Evolutionary conservation across 2,329 filamentous ascomycete genomes (phyloP).

Genomic region (Colletotrichum sp.): DNA sequence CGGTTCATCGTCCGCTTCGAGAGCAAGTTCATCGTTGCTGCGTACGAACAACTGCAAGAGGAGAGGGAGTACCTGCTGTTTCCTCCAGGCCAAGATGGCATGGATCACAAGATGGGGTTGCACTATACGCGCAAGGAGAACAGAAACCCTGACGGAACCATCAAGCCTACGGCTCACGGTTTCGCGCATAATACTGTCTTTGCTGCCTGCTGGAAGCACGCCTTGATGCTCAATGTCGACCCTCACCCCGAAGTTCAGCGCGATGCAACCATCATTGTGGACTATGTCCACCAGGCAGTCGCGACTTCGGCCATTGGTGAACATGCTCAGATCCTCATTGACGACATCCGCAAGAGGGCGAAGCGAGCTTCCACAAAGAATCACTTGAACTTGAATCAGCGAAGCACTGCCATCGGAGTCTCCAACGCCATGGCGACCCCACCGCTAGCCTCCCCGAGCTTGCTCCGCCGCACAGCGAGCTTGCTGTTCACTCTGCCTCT

Average conservation of each 20-base stretch:
- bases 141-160: conserved; percentile 61
- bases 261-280: conserved; percentile 83
- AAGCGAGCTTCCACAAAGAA: conserved; percentile 52
- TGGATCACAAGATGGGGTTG: conserved; percentile 66
- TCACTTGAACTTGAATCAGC: conserved; percentile 45
- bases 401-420: conserved; percentile 46
- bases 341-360: conserved; percentile 68
- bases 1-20: conserved; percentile 90
- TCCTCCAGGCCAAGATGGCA: conserved; percentile 59
- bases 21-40: conserved; percentile 88
- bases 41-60: conserved; percentile 88
- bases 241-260: conserved; percentile 92
- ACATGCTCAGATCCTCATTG: conserved; percentile 73
- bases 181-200: conserved; percentile 89
- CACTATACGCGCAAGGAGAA: conserved; percentile 64
- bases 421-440: conserved; percentile 36
- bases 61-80: conserved; percentile 74
- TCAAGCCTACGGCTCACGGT: conserved; percentile 61
- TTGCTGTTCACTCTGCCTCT: conserved; percentile 64
- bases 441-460: conserved; percentile 59
- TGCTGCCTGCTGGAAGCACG: conserved; percentile 91
- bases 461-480: conserved; percentile 69
- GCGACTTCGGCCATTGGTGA: conserved; percentile 77
- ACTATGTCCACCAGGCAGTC: conserved; percentile 81
- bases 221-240: conserved; percentile 89